Conservation (phyloP, 257 asterid species). For the Eucommia ulmoides region DNA sequence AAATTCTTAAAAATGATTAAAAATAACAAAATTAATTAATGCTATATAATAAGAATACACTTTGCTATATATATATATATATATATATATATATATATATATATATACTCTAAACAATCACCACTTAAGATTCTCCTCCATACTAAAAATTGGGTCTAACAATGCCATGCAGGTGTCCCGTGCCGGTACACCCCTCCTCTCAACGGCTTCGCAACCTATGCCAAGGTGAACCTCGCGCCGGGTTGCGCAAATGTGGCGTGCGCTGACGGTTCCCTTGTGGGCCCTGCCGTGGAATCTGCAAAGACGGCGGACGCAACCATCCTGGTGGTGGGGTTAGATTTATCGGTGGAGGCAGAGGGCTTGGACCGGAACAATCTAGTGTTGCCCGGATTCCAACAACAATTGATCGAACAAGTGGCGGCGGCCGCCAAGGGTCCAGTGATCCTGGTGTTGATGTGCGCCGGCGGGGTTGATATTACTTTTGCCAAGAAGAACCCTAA, state of each 20-base stretch:
- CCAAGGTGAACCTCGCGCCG: constrained; percentile 3
- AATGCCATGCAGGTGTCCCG: constrained; percentile 15
- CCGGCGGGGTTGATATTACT: constrained; percentile 30
- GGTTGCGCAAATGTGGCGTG: constrained; percentile 31
- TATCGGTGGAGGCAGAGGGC: constrained; percentile 24
- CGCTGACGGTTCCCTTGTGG: constrained; percentile 9
- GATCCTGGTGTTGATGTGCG: constrained; percentile 30
- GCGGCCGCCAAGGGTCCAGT: constrained; percentile 23
- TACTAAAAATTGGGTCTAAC: background rate
- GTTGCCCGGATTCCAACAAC: constrained; percentile 32
- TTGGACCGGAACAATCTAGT: constrained; percentile 19
- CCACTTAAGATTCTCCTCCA: background rate
- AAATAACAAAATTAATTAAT: too few relatives aligned
- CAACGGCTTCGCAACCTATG: constrained; percentile 13
- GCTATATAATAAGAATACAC: too few relatives aligned
- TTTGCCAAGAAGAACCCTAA: constrained; percentile 20
- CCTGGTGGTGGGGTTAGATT: constrained; percentile 24
- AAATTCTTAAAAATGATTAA: too few relatives aligned
- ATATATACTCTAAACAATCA: too few relatives aligned
- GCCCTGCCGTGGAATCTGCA: constrained; percentile 27
- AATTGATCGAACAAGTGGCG: constrained; percentile 23
- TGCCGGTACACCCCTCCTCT: constrained; percentile 25
- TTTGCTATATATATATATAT: too few relatives aligned
- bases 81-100: too few relatives aligned
- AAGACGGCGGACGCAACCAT: constrained; percentile 25